Evolutionary conservation across 1,139 yeast species (phyloP).

Genomic region (Kodamaea alishanica): DNA sequence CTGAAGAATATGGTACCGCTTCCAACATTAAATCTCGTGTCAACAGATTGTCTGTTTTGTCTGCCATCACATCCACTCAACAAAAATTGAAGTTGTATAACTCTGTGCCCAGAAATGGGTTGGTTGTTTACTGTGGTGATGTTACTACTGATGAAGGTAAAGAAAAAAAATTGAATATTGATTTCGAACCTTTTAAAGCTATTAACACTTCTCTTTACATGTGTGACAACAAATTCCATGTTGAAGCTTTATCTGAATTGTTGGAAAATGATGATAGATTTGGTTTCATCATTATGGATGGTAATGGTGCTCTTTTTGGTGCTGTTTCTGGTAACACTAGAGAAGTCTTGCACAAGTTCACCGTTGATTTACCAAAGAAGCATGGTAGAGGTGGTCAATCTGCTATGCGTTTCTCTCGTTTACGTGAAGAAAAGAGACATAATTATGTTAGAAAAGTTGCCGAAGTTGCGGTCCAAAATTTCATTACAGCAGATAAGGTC

Average conservation of each 20-base stretch:
- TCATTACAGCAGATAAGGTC: conserved; percentile 87
- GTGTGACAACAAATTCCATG: conserved; percentile 97
- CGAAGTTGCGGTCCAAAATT: conserved; percentile 95
- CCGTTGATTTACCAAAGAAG: conserved; percentile 97
- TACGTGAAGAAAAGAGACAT: conserved; percentile 98
- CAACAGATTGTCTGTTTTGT: conserved; percentile 87
- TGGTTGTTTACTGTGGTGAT: conserved; percentile 97
- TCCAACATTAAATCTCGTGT: conserved; percentile 97
- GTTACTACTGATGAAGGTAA: conserved; percentile 95
- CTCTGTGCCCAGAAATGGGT: conserved; percentile 87
- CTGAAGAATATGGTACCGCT: conserved; percentile 98
- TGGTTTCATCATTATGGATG: conserved; percentile 98
- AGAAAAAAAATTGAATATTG: conserved; percentile 90
- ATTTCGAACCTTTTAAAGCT: conserved; percentile 96
- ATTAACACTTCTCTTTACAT: conserved; percentile 92
- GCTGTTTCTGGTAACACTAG: conserved; percentile 95
- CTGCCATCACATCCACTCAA: conserved; percentile 97
- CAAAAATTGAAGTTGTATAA: conserved; percentile 89
- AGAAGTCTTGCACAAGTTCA: conserved; percentile 91
- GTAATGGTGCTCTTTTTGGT: conserved; percentile 97
- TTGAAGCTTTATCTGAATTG: conserved; percentile 91
- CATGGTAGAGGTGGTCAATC: conserved; percentile 99
- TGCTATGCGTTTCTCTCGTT: conserved; percentile 96
- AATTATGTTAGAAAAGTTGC: conserved; percentile 97
- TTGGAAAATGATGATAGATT: conserved; percentile 93